Evolutionary conservation across 2,329 filamentous ascomycete species (phyloP), one percentile per base, ranked within the genome.

Genomic region (Lachnum nothofagi): DNA sequence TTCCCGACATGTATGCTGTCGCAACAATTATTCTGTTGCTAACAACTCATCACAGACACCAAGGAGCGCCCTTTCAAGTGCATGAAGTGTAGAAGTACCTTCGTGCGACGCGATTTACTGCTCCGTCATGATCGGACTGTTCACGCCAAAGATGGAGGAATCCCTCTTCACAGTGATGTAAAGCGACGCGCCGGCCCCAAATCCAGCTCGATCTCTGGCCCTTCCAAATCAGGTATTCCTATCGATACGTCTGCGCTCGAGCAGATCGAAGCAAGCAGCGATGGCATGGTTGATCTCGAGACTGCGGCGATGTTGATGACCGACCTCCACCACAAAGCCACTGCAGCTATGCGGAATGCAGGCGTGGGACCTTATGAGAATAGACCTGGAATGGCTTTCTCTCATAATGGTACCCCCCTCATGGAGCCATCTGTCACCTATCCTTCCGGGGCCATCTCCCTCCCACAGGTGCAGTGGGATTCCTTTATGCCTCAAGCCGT

Each of bases 1-100:
- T 19, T 31, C 46, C 40, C 22, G 37, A 20, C 14, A 19, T 41
- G 43, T 48, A 35, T 44, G 27, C 37, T 20, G 35, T 40, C 34
- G 20, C 48, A 42, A n/a, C 3, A 38, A 22, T 4, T 44, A 37
- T 29, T 50, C 16, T 42, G 34, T 20, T 44, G 34, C 40, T 56
- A 53, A 56, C 40, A 41, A 34, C 12, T 54, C 54, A 50, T 42
- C 49, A 53, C 70, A 97, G 91, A 97, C 71, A 98, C 93, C 57
- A 98, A 98, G 73, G 93, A 97, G 72, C 85, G 93, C 56, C 93
- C 93, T 31, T 98, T 98, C 79, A 97, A 97, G 70, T 98, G 93
- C 72, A 79, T 89, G 75, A 98, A 98, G 75, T 98, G 93, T 72
- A 82, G 91, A 66, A 96, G 91, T 77, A 98, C 93, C 54, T 98